A percentile compares a stretch with the other conserved stretches of the same genome.
These are phyloP conservation scores for Oryza glumipatula DNA, from an alignment of 176 grass and related monocot genomes.

Conservation along the genomic window DNA sequence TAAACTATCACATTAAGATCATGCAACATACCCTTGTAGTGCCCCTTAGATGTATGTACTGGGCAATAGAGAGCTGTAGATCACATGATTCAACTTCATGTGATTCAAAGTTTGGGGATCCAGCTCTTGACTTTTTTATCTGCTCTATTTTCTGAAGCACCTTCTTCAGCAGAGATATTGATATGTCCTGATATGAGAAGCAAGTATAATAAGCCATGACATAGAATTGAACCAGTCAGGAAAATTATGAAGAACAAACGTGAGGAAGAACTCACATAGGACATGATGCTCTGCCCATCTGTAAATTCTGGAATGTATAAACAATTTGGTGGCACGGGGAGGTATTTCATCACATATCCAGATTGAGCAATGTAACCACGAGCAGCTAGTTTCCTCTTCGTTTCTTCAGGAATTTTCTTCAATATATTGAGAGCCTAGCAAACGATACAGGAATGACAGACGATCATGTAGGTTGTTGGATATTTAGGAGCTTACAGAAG, in stretches of 20 bases:
- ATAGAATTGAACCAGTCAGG: conserved; percentile 20
- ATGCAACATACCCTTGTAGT: conserved; percentile 71
- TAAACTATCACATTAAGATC: conserved; percentile 7
- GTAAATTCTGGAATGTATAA: conserved; percentile 80
- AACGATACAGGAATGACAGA: conserved; percentile 31
- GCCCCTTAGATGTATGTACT: conserved; percentile 86
- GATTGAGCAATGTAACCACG: conserved; percentile 69
- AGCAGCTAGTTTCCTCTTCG: conserved; percentile 64
- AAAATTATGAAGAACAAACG: conserved; percentile 30
- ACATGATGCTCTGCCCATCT: conserved; percentile 85
- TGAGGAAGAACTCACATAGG: conserved; percentile 65
- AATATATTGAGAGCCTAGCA: conserved; percentile 85
- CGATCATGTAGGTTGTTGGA: conserved; percentile 10
- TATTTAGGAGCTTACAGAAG: conserved; percentile 8
- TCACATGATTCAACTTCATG: conserved; percentile 76
- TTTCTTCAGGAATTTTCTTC: conserved; percentile 78
- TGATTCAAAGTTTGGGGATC: conserved; percentile 81
- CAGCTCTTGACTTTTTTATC: conserved; percentile 88
- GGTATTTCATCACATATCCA: conserved; percentile 80
- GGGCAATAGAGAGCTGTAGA: conserved; percentile 63
- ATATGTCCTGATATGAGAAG: conserved; percentile 73
- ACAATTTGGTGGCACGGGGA: conserved; percentile 91
- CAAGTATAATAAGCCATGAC: conserved; percentile 38
- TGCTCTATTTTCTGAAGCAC: conserved; percentile 90
- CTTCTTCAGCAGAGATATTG: conserved; percentile 70